Conservation (phyloP, 116 monocot genomes). For the Papilionanthe hybrid region DNA sequence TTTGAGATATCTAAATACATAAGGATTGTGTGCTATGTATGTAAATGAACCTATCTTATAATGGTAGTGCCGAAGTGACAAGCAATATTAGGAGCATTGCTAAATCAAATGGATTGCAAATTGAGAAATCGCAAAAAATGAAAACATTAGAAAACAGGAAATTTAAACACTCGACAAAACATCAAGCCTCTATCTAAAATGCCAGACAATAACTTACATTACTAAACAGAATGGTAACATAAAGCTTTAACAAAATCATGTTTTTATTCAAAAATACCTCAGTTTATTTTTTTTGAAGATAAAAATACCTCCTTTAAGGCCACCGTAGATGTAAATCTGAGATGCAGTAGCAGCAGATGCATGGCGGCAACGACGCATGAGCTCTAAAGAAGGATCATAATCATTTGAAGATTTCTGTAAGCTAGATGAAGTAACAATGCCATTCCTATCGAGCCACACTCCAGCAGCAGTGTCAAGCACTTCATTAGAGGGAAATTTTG, state of each 20-base stretch:
- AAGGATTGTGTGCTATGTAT: too few species aligned
- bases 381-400: slow-evolving; percentile 61
- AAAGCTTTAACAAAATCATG: background rate
- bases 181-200: background rate
- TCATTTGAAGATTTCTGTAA: slow-evolving; percentile 48
- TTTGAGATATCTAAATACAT: too few species aligned
- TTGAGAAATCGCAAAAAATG: too few species aligned
- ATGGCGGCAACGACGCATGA: slow-evolving; percentile 89
- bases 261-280: slow-evolving; percentile 44
- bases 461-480: slow-evolving; percentile 99
- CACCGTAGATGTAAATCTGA: slow-evolving; percentile 74
- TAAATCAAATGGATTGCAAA: too few species aligned
- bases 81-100: too few species aligned
- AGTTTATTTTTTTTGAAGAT: slow-evolving; percentile 17
- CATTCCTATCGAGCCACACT: slow-evolving; percentile 91
- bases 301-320: slow-evolving; percentile 82
- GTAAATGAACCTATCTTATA: too few species aligned
- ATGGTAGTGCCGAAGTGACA: too few species aligned
- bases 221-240: background rate
- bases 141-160: background rate
- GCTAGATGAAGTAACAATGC: slow-evolving; percentile 67
- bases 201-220: background rate
- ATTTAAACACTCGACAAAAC: background rate
- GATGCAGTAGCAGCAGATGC: slow-evolving; percentile 67
- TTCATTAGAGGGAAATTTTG: slow-evolving; percentile 25